Conservation (phyloP, 2,329 filamentous ascomycete genomes). For the Fusarium sacchari region DNA sequence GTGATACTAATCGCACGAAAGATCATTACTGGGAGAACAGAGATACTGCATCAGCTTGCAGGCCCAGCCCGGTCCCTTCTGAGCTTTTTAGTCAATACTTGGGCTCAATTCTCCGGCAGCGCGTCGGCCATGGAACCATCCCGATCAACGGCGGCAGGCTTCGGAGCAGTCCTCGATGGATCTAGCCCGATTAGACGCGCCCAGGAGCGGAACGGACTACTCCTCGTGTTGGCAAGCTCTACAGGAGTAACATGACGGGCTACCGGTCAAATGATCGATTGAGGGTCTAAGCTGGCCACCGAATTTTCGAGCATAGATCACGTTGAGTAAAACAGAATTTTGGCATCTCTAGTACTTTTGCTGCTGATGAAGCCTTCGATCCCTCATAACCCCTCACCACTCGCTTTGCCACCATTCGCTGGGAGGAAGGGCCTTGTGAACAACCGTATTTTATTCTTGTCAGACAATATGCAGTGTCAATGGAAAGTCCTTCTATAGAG, state of each 20-base stretch:
- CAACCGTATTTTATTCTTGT: fast-evolving
- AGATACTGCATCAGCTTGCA: not conserved
- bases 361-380: not conserved
- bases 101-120: fast-evolving
- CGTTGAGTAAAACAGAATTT: not conserved
- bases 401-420: not conserved
- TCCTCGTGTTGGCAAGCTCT: not conserved
- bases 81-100: not conserved
- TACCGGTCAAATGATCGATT: fast-evolving
- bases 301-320: fast-evolving
- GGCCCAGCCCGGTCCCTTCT: not conserved
- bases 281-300: fast-evolving
- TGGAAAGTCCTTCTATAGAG: not conserved
- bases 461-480: no score
- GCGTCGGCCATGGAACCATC: not conserved
- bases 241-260: not conserved
- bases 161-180: not conserved
- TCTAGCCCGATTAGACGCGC: not conserved
- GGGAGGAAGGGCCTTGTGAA: not conserved
- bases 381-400: not conserved
- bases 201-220: not conserved
- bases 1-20: not conserved
- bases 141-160: not conserved
- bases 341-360: not conserved
- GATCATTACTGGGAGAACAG: not conserved